phyloP scores from a whole-genome alignment of 164 flowering plant genomes.

The Pachysandra terminalis region DNA sequence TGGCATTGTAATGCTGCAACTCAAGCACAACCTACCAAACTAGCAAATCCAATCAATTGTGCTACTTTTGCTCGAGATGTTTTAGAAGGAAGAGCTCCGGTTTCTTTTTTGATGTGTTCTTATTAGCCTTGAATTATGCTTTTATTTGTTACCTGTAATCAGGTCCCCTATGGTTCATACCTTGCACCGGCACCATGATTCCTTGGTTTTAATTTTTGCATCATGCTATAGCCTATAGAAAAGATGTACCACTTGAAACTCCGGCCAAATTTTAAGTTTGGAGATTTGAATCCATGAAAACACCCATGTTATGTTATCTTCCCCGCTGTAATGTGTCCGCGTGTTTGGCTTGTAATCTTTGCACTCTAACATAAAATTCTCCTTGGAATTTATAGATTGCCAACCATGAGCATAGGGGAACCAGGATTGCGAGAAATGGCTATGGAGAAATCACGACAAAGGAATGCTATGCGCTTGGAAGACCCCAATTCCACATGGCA shows the following conservation, averaged over 20 bases:
- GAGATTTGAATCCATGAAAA: too few species aligned
- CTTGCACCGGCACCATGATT: too few species aligned
- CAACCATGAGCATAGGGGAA: conserved; percentile 99
- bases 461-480: conserved; percentile 50
- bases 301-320: too few species aligned
- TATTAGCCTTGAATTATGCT: not conserved
- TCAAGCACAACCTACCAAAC: conserved; percentile 57
- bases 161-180: not conserved
- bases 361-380: not conserved
- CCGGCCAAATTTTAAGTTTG: too few species aligned
- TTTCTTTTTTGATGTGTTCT: conserved; percentile 19
- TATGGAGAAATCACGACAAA: conserved; percentile 94
- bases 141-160: not conserved
- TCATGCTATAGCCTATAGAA: too few species aligned
- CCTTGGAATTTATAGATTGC: conserved; percentile 49
- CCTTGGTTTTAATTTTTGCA: too few species aligned
- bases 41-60: conserved; percentile 89
- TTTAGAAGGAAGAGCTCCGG: conserved; percentile 85
- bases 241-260: too few species aligned
- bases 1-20: conserved; percentile 85
- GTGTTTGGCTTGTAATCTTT: not conserved
- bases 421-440: conserved; percentile 94
- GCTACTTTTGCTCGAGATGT: conserved; percentile 99
- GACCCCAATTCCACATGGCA: conserved; percentile 94
- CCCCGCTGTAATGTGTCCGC: too few species aligned